Evolutionary conservation across 2,329 filamentous ascomycete genomes (phyloP), one percentile per base, ranked within the genome.

Genomic region (Aureobasidium melanogenum): DNA sequence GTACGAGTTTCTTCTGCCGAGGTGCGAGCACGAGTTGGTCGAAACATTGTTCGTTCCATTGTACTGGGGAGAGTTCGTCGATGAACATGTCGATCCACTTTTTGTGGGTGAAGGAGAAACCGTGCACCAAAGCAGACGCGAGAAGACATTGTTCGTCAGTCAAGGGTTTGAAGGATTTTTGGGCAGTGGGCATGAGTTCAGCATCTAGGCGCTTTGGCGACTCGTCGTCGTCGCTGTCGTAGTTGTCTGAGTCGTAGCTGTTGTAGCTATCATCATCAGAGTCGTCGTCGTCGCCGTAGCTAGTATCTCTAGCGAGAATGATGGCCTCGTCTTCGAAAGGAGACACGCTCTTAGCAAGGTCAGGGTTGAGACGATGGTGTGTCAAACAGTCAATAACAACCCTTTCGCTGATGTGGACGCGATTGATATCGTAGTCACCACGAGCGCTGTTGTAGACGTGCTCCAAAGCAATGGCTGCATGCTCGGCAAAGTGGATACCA

Each of bases 31-130:
- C 70, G 1, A 74, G 66, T 28, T 68, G 63, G 15, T 72, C 66
- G 61, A 74, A 70, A 60, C 68, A 68, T 28, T 70, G 62, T 1
- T 64, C 24, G 56, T 69, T 67, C 71, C 71, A 74, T 24, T 64
- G 64, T 0, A 72, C 64, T 2, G 69, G 64, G 1, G 60, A 46
- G 2, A 75, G 65, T n/a, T 68, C 62, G 46, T 72, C 68, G 46
- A 75, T 59, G 63, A 70, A 72, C 65, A 74, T 73, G 32, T 71
- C 67, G 60, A 71, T 68, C 71, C 71, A 74, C 26, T 67, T 62
- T 56, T 74, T 74, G 60, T 68, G 65, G 5, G 66, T 65, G 34
- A 74, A 69, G 15, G 67, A 69, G 65, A 69, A 74, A n/a, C 72
- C 72, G 34, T 69, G 70, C 1, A 57, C 54, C 0, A 57, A 8